Percentiles rank a stretch among this genome's conserved stretches.
Evolutionary conservation across 257 asterid species (phyloP).

Genomic region (Eucommia ulmoides): DNA sequence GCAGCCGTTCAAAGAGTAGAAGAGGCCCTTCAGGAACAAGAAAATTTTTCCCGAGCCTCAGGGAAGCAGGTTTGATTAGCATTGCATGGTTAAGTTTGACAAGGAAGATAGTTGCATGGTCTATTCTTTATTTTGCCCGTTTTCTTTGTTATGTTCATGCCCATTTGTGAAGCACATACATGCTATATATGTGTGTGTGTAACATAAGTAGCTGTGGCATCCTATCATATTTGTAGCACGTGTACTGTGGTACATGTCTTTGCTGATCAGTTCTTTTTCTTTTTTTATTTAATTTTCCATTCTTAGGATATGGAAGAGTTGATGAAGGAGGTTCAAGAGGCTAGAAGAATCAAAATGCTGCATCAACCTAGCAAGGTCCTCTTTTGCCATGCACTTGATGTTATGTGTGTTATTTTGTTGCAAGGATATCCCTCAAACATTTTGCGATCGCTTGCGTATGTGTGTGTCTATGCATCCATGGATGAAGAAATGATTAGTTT

Average conservation of each 20-base stretch:
- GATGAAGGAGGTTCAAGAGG: conserved; percentile 95
- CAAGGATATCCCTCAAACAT: too few relatives aligned
- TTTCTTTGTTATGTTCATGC: not conserved
- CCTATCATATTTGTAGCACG: not conserved
- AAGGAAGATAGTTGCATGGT: not conserved
- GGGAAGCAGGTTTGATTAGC: conserved; percentile 96
- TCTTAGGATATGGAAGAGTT: conserved; percentile 75
- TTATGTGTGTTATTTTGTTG: too few relatives aligned
- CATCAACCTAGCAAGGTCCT: conserved; percentile 92
- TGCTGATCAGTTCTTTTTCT: not conserved
- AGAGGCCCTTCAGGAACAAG: conserved; percentile 95
- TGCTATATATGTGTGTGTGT: not conserved
- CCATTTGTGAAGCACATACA: too few relatives aligned
- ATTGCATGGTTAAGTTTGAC: not conserved
- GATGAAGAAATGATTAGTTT: too few relatives aligned
- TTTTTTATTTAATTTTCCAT: conserved; percentile 4
- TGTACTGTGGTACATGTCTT: not conserved
- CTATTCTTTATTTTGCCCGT: not conserved
- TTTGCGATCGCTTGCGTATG: too few relatives aligned
- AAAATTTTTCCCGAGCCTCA: conserved; percentile 60
- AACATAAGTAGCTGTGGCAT: not conserved
- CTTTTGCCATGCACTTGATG: too few relatives aligned
- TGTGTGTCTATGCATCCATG: too few relatives aligned
- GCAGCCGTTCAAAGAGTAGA: conserved; percentile 96
- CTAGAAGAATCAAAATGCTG: conserved; percentile 86